These are phyloP conservation scores for Phialocephala sp. DNA, from an alignment of 2,329 filamentous ascomycete species.

Conservation along the genomic window DNA sequence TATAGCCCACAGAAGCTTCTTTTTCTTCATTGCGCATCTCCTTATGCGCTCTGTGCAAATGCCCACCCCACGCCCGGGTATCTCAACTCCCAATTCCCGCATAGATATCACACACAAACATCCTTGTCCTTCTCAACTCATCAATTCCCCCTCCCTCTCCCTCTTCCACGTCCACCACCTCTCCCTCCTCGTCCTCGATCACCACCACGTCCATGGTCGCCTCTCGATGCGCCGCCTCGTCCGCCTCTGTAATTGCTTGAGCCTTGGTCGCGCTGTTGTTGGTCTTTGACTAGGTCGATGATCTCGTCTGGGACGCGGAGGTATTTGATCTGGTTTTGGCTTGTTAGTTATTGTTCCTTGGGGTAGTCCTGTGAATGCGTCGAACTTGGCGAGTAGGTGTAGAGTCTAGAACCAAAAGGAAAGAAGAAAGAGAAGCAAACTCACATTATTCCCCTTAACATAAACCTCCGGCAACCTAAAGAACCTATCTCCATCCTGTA, in stretches of 20 bases:
- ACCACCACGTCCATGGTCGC: slow-evolving; percentile 56
- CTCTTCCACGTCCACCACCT: slow-evolving; percentile 38
- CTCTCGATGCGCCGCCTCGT: slow-evolving; percentile 62
- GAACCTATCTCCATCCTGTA: slow-evolving; percentile 89
- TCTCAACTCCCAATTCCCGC: background rate
- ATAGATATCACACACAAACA: background rate
- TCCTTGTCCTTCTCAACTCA: background rate
- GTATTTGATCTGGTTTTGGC: slow-evolving; percentile 75
- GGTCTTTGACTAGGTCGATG: slow-evolving; percentile 91
- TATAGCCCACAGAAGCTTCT: background rate
- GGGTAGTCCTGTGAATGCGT: too few species aligned
- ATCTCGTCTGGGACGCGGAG: slow-evolving; percentile 96
- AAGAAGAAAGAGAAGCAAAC: too few species aligned
- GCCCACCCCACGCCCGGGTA: background rate
- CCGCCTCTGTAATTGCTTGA: slow-evolving; percentile 64
- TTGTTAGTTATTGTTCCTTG: too few species aligned
- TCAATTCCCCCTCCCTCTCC: slow-evolving; percentile 38
- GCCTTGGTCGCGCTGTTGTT: slow-evolving; percentile 56
- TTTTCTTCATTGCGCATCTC: background rate
- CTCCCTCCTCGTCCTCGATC: slow-evolving; percentile 51
- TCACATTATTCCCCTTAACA: slow-evolving; percentile 86
- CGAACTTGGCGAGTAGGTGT: too few species aligned
- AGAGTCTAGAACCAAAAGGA: too few species aligned
- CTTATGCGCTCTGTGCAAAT: background rate
- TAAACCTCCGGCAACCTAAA: slow-evolving; percentile 92